These are phyloP conservation scores for Ceratocystis cubensis DNA, from an alignment of 2,329 filamentous ascomycete genomes.

Conservation along the genomic window DNA sequence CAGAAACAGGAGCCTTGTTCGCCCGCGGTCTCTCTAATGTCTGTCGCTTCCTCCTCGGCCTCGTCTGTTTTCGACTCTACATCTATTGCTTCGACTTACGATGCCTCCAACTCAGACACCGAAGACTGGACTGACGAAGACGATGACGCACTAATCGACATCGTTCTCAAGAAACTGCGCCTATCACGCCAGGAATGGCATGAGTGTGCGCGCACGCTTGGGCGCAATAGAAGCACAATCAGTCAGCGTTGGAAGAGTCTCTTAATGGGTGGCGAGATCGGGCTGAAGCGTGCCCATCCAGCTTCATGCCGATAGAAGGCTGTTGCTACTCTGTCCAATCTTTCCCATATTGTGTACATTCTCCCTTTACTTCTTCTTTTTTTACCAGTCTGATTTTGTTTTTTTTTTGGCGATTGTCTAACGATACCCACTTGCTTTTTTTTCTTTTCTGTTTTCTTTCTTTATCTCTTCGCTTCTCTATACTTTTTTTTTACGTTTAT, in stretches of 20 bases:
- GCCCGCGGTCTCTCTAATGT: neutral
- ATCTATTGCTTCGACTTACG: slow-evolving; percentile 16
- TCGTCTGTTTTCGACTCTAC: slow-evolving; percentile 30
- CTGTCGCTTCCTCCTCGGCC: slow-evolving; percentile 19
- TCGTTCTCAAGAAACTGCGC: slow-evolving; percentile 54
- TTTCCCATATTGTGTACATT: neutral
- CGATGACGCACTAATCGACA: slow-evolving; percentile 52
- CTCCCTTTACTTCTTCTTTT: neutral
- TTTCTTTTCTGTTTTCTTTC: slow-evolving; percentile 9
- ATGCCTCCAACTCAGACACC: slow-evolving; percentile 35
- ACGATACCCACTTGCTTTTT: slow-evolving; percentile 9
- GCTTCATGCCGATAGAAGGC: slow-evolving; percentile 6
- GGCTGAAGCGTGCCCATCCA: slow-evolving; percentile 36
- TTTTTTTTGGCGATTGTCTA: slow-evolving; percentile 4
- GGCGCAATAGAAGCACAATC: slow-evolving; percentile 45
- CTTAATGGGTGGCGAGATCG: slow-evolving; percentile 46
- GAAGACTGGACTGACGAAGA: slow-evolving; percentile 50
- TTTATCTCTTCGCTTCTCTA: slow-evolving; percentile 4
- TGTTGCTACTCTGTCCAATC: neutral
- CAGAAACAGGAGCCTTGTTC: neutral
- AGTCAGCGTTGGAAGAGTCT: slow-evolving; percentile 52
- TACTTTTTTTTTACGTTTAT: slow-evolving; percentile 1
- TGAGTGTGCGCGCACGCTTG: slow-evolving; percentile 51
- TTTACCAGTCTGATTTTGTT: neutral
- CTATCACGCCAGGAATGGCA: slow-evolving; percentile 54